Percentiles rank a stretch among this genome's conserved stretches.
These are phyloP conservation scores for Diaporthe ilicicola DNA, from an alignment of 2,329 filamentous ascomycete species.

Conservation along the genomic window DNA sequence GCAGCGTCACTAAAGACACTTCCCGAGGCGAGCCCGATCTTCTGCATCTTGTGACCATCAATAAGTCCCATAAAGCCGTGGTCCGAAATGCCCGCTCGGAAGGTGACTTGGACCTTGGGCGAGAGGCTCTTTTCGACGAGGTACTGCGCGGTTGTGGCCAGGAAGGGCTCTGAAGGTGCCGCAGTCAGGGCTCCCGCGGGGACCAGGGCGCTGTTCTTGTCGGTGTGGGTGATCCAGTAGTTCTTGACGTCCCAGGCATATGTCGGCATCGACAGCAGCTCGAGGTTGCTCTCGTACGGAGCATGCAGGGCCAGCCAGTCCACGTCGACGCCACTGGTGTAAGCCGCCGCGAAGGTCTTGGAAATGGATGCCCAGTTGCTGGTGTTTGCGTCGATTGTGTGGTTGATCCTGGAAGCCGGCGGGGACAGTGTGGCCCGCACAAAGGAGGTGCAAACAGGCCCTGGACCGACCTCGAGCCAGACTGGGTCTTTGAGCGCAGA, in stretches of 20 bases:
- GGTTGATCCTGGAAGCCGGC: constrained; percentile 61
- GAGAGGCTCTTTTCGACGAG: constrained; percentile 28
- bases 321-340: constrained; percentile 25
- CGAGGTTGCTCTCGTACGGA: constrained; percentile 17
- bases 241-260: constrained; percentile 32
- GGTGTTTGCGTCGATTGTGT: constrained; percentile 62
- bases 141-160: constrained; percentile 18
- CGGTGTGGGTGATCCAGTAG: constrained; percentile 27
- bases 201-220: neutral
- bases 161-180: neutral
- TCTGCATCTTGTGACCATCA: constrained; percentile 28
- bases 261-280: constrained; percentile 21
- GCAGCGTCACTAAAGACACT: constrained; percentile 31
- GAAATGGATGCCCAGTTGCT: constrained; percentile 36
- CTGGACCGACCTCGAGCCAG: constrained; percentile 73
- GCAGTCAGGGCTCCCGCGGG: neutral
- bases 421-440: constrained; percentile 63
- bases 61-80: constrained; percentile 22
- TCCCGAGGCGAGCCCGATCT: constrained; percentile 27
- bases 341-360: constrained; percentile 22
- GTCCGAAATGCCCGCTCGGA: constrained; percentile 26
- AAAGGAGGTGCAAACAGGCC: constrained; percentile 66
- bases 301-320: constrained; percentile 29
- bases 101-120: constrained; percentile 28
- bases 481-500: constrained; percentile 66